Evolutionary conservation across 805 yeast genomes (phyloP), one percentile per base, ranked within the genome.

Genomic region (Candida nonsorbophila): DNA sequence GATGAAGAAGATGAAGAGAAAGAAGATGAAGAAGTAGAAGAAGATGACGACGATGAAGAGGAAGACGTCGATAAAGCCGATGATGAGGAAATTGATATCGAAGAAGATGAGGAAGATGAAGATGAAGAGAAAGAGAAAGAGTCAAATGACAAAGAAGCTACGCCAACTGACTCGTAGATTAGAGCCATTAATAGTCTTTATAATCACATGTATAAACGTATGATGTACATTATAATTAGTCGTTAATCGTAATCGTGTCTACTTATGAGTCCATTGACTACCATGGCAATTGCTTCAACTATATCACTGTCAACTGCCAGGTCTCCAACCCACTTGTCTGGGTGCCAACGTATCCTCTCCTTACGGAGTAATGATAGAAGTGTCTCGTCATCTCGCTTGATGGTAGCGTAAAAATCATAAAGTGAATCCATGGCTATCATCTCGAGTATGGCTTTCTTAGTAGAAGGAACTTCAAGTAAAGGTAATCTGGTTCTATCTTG

Each of bases 301-400:
- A n/a, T n/a, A n/a, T n/a, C n/a, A n/a, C n/a, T n/a, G n/a, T n/a
- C n/a, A n/a, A n/a, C n/a, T n/a, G n/a, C n/a, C n/a, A n/a, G n/a
- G n/a, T 22, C 23, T 7, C 49, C 45, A 7, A 47, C 42, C 77
- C 79, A 71, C 42, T 67, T 70, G 44, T 79, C 87, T 1, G 87
- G 87, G 47, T 79, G 87, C 86, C 86, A 79, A 37, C 72, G 52
- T 5, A 79, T 49, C 31, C 86, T 48, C 41, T 79, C 86, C 16
- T 34, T 40, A 34, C 68, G 74, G 5, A 62, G 28, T 11, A 61
- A 34, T 1, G 43, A 52, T 3, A 35, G 10, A 16, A 55, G 22
- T 5, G 37, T 30, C 12, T 42, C 42, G 21, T 44, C 29, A 0
- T 36, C 31, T 2, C 27, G 20, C 16, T 23, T 29, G 11, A 60